Conservation (phyloP, 1,139 yeast species). For the Debaryomyces sp. region DNA sequence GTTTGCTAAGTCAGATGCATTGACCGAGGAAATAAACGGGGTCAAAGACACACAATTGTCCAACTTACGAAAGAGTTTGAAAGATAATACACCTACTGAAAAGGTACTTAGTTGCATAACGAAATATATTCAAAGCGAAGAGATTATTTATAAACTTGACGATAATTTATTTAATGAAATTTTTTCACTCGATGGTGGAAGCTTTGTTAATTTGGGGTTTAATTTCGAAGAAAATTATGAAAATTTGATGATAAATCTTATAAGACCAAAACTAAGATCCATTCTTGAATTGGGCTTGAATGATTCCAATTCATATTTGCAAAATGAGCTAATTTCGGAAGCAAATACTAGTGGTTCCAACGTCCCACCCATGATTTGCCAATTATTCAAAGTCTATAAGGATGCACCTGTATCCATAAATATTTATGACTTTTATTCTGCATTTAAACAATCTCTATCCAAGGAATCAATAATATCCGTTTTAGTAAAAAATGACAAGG, state of each 20-base stretch:
- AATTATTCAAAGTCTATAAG: slow-evolving; percentile 68
- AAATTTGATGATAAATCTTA: slow-evolving; percentile 40
- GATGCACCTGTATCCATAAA: slow-evolving; percentile 80
- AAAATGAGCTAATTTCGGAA: slow-evolving; percentile 23
- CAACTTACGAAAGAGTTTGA: slow-evolving; percentile 1
- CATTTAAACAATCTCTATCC: slow-evolving; percentile 63
- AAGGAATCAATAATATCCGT: slow-evolving; percentile 36
- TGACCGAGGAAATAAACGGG: slow-evolving; percentile 11
- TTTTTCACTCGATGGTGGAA: slow-evolving; percentile 41
- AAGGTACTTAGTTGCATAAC: background rate
- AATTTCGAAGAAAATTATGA: slow-evolving; percentile 40
- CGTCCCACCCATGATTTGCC: slow-evolving; percentile 55
- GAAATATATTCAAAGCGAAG: slow-evolving; percentile 3
- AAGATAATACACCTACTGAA: background rate
- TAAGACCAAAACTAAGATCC: slow-evolving; percentile 42
- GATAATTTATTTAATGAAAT: slow-evolving; percentile 37
- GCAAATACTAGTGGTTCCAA: slow-evolving; percentile 8
- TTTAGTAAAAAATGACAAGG: slow-evolving; percentile 16
- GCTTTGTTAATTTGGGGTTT: slow-evolving; percentile 19
- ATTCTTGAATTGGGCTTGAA: slow-evolving; percentile 35
- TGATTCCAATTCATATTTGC: slow-evolving; percentile 31
- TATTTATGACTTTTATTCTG: slow-evolving; percentile 74
- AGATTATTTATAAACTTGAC: slow-evolving; percentile 2
- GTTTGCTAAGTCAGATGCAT: background rate
- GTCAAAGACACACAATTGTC: slow-evolving; percentile 7